Evolutionary conservation across 768 basidiomycete genomes (phyloP).

Genomic region (Auricularia auricula-judae): DNA sequence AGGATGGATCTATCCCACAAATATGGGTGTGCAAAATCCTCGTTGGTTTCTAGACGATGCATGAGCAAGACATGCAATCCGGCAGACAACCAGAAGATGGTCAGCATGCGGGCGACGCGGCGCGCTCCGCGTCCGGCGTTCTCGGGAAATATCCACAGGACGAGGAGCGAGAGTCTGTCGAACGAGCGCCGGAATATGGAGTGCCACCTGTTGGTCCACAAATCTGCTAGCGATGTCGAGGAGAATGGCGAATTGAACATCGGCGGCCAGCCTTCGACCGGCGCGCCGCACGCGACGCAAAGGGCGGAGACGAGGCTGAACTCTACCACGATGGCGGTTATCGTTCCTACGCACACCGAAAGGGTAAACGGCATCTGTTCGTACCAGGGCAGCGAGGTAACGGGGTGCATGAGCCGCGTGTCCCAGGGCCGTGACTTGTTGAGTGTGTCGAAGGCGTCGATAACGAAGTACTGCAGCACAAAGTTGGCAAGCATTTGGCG

Average conservation of each 20-base stretch:
- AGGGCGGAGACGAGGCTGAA: not conserved
- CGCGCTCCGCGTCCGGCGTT: not conserved
- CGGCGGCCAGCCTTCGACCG: slow-evolving; percentile 40
- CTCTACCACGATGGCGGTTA: not conserved
- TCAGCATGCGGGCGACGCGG: not conserved
- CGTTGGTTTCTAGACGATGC: not conserved
- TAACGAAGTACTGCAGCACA: not conserved
- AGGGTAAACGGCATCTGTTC: not conserved
- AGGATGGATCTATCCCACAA: not conserved
- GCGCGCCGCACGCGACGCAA: not conserved
- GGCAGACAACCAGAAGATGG: not conserved
- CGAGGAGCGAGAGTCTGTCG: not conserved
- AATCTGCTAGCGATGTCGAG: slow-evolving; percentile 45
- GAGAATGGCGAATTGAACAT: slow-evolving; percentile 47
- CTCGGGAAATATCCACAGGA: not conserved
- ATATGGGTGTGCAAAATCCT: not conserved
- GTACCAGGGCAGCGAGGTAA: not conserved
- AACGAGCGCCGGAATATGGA: slow-evolving; percentile 53
- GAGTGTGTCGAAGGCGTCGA: not conserved
- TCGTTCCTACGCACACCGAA: not conserved
- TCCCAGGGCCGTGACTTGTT: not conserved
- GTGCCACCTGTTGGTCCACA: slow-evolving; percentile 62
- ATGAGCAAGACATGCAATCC: not conserved
- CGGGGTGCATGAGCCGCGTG: not conserved
- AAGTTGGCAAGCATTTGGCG: not conserved